Conservation (phyloP, 129 eudicot species). For the Artemisia tridentata region DNA sequence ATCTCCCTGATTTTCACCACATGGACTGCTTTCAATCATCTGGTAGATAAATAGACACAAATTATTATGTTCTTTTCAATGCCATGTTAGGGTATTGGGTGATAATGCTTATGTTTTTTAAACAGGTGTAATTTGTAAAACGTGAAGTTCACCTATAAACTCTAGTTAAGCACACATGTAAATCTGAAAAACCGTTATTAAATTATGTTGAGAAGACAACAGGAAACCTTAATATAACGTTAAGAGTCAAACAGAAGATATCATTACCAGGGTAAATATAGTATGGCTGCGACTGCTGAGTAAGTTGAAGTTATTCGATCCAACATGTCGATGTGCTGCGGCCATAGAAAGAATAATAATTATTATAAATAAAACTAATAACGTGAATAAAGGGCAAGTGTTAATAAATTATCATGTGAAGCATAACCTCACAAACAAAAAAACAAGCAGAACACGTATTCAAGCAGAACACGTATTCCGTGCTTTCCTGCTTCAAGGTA, state of each 20-base stretch:
- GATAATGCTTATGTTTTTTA: neutral
- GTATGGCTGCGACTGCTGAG: conserved; percentile 95
- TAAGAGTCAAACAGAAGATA: conserved; percentile 4
- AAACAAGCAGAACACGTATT: neutral
- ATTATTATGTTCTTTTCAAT: conserved; percentile 3
- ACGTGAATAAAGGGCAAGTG: neutral
- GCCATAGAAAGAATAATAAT: conserved; percentile 16
- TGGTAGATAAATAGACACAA: conserved; percentile 31
- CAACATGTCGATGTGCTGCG: conserved; percentile 90
- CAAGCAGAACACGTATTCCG: neutral
- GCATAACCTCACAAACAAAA: conserved; percentile 4
- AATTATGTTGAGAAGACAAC: neutral
- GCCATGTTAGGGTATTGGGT: neutral
- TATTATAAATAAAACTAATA: neutral
- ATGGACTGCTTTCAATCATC: conserved; percentile 83
- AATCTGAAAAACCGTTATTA: conserved; percentile 1
- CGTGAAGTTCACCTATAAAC: conserved; percentile 17
- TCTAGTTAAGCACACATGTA: neutral
- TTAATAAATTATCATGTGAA: neutral
- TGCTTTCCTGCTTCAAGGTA: conserved; percentile 17
- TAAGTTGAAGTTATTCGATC: conserved; percentile 82
- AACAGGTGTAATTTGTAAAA: neutral
- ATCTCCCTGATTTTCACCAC: conserved; percentile 68
- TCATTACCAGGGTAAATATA: conserved; percentile 77
- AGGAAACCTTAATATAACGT: neutral